Evolutionary conservation across 148 eudicot genomes (phyloP), one percentile per base, ranked within the genome.

Genomic region (Gaultheria prostrata): DNA sequence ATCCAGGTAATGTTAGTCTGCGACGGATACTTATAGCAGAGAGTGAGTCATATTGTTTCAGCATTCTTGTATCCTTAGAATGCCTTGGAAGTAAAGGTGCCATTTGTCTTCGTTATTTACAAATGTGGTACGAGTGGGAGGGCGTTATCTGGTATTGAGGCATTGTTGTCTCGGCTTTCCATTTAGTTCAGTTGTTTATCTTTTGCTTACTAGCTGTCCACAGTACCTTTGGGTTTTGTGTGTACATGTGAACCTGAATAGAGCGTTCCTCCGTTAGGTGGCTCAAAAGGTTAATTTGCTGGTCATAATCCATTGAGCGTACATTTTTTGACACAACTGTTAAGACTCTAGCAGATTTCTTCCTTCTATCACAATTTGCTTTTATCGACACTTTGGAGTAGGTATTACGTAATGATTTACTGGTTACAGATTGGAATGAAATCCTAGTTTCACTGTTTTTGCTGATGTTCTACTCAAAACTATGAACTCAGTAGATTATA

Each of bases 1-100:
- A 79, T 84, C 85, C 80, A 93, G 98, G 99, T 97, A 83, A 81
- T 72, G 82, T 84, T 17, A 2, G 21, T 77, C 3, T 83, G 33
- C 11, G 39, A 50, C 18, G 24, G 6, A 4, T 57, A 63, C 20
- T 83, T 30, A 15, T 49, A 20, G 77, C 15, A n/a, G 45, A 18
- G 45, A 61, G 24, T 14, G 32, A 56, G 48, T 46, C 39, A 18
- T 32, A 48, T 65, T 80, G 24, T 24, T 69, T 69, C 30, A 71
- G 77, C 28, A 82, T 54, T 82, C 51, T 49, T 2, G 21, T 48
- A 32, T 35, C 39, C n/a, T 43, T 77, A 51, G 80, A 10, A 76
- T 48, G 57, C 28, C 39, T 20, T 45, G 13, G 45, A 74, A 74
- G 46, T 35, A 71, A 71, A 71, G 46, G 21, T 75, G 78, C 53